phyloP scores from a whole-genome alignment of 768 basidiomycete species.

The Ramaria sp. region DNA sequence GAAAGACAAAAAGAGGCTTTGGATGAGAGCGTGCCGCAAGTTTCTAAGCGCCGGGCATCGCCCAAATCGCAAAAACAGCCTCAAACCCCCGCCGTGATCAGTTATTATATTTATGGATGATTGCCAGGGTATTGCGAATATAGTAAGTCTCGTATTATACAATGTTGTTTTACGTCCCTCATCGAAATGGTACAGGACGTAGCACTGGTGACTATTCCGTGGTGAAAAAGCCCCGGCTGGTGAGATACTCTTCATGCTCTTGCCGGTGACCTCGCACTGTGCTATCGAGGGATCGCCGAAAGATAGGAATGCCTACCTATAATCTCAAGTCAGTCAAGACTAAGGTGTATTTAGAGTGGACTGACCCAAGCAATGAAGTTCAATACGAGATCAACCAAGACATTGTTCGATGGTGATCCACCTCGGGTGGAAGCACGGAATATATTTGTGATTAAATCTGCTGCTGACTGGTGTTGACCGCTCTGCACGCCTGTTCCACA shows the following conservation, averaged over 20 bases:
- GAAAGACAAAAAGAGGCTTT: not conserved
- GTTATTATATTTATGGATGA: too few relatives aligned
- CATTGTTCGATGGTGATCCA: constrained; percentile 46
- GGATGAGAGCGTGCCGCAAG: not conserved
- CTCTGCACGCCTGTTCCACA: constrained; percentile 45
- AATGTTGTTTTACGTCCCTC: too few relatives aligned
- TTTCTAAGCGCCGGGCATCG: not conserved
- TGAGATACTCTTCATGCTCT: constrained; percentile 39
- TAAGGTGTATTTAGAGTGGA: not conserved
- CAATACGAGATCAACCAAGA: constrained; percentile 43
- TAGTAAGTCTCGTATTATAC: too few relatives aligned
- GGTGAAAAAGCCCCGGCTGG: constrained; percentile 32
- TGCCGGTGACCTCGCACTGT: constrained; percentile 32
- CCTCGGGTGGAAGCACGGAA: constrained; percentile 64
- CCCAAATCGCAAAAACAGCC: not conserved
- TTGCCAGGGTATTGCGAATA: too few relatives aligned
- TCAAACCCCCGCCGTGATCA: not conserved
- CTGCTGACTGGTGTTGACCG: constrained; percentile 66
- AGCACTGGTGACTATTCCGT: not conserved
- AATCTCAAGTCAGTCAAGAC: not conserved
- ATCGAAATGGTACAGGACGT: too few relatives aligned
- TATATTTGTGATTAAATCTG: constrained; percentile 53
- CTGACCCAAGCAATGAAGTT: constrained; percentile 34
- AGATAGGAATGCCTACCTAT: constrained; percentile 42
- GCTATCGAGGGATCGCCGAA: constrained; percentile 40